A percentile compares a stretch with the other conserved stretches of the same genome.
Conservation (phyloP, 768 basidiomycete genomes). For the Ramaria rubella region DNA sequence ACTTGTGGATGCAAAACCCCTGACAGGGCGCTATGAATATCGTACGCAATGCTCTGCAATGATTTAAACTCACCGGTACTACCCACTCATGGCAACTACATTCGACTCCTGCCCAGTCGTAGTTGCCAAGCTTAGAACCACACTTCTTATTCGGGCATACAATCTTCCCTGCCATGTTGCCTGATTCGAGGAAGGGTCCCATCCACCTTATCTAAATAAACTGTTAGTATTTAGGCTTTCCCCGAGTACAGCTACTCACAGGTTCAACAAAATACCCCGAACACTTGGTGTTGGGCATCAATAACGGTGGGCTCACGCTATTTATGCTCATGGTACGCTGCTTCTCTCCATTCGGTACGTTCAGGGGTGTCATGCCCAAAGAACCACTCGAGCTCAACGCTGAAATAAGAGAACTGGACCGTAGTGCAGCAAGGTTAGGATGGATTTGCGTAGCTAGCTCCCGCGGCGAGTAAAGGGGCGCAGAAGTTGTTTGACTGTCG, state of each 20-base stretch:
- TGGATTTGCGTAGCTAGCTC: constrained; percentile 42
- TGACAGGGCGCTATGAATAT: constrained; percentile 15
- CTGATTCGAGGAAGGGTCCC: constrained; percentile 71
- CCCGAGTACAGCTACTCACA: constrained; percentile 40
- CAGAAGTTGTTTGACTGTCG: constrained; percentile 17
- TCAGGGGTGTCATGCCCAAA: constrained; percentile 12
- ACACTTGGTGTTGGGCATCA: constrained; percentile 69
- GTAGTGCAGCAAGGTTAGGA: constrained; percentile 45
- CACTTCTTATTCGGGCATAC: constrained; percentile 90
- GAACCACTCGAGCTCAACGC: constrained; percentile 22
- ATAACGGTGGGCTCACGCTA: constrained; percentile 50
- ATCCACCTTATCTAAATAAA: constrained; percentile 85
- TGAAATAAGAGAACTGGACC: constrained; percentile 23
- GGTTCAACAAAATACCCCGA: constrained; percentile 98
- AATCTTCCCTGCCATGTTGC: constrained; percentile 82
- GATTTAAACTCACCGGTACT: constrained; percentile 56
- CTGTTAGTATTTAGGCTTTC: neutral
- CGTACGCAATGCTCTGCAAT: neutral
- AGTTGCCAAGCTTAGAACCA: constrained; percentile 86
- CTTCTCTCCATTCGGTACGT: constrained; percentile 9
- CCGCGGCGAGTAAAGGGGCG: constrained; percentile 22
- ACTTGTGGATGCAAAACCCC: constrained; percentile 50
- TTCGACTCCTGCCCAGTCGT: constrained; percentile 92
- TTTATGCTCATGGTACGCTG: constrained; percentile 16
- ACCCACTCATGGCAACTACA: constrained; percentile 94